These are phyloP conservation scores for Kockiozyma suomiensis DNA, from an alignment of 805 yeast species.

Conservation along the genomic window DNA sequence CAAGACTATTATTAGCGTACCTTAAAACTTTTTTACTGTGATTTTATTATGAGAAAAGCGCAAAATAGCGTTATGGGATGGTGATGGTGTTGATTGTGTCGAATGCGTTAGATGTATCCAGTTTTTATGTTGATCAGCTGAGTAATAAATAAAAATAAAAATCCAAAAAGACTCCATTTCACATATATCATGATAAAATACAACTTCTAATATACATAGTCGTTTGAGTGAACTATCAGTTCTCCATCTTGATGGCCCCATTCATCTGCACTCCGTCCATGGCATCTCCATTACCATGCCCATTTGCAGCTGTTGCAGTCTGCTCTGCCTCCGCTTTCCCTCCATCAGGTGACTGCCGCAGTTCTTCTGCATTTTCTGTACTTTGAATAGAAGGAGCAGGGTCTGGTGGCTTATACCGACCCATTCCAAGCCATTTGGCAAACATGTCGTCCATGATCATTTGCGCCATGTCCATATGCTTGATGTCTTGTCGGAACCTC, in stretches of 20 bases:
- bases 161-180: background rate
- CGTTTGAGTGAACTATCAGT: no score
- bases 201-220: background rate
- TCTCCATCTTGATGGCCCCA: background rate
- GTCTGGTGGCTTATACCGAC: constrained; percentile 16
- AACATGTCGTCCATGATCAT: constrained; percentile 49
- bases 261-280: constrained; percentile 3
- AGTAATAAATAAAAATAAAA: background rate
- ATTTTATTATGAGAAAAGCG: background rate
- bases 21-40: constrained; percentile 1
- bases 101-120: no score
- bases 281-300: background rate
- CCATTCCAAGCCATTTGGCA: constrained; percentile 43
- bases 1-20: constrained; percentile 22
- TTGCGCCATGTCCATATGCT: constrained; percentile 48
- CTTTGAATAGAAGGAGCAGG: background rate
- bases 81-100: no score
- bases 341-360: background rate
- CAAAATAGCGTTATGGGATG: no score
- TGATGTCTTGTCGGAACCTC: constrained; percentile 46
- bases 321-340: background rate
- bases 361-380: background rate
- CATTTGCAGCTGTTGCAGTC: background rate
- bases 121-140: no score
- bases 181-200: background rate